A percentile compares a stretch with the other conserved stretches of the same genome.
These are phyloP conservation scores for Chionographis japonica DNA, from an alignment of 106 monocot genomes.

Conservation along the genomic window DNA sequence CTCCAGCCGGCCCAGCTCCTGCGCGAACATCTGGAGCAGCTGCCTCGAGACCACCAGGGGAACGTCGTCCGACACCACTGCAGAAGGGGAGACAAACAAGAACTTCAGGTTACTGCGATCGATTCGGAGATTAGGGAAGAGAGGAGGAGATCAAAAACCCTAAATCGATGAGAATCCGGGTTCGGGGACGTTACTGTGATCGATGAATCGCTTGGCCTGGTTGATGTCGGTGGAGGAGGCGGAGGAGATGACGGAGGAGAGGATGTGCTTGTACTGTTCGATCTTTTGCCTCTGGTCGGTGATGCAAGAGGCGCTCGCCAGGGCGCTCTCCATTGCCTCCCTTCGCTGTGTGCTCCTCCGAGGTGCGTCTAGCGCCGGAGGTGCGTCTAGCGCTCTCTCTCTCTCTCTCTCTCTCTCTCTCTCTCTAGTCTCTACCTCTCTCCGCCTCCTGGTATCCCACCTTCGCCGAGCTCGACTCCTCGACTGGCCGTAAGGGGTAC, in stretches of 20 bases:
- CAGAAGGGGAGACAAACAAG: background rate
- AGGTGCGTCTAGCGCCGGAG: background rate
- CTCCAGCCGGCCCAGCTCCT: conserved; percentile 69
- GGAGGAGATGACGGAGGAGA: conserved; percentile 65
- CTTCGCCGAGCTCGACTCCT: no score
- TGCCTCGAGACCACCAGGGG: conserved; percentile 95
- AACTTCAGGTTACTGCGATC: background rate
- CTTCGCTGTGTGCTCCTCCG: background rate
- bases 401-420: no score
- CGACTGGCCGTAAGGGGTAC: no score
- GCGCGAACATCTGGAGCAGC: conserved; percentile 82
- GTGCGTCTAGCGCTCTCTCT: no score
- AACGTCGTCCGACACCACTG: conserved; percentile 94
- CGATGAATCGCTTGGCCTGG: conserved; percentile 89
- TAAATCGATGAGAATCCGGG: background rate
- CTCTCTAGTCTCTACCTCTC: no score
- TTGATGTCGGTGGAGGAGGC: conserved; percentile 44
- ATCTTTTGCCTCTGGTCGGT: conserved; percentile 91
- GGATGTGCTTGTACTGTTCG: conserved; percentile 89
- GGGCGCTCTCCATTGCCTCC: conserved; percentile 61
- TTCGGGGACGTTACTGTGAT: conserved; percentile 54
- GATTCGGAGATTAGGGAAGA: no score
- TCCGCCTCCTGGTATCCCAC: no score
- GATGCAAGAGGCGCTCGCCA: conserved; percentile 64
- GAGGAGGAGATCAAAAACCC: background rate